Base-by-base conservation (phyloP, 1,284 basidiomycete species). In the Heterobasidion occidentale region DNA sequence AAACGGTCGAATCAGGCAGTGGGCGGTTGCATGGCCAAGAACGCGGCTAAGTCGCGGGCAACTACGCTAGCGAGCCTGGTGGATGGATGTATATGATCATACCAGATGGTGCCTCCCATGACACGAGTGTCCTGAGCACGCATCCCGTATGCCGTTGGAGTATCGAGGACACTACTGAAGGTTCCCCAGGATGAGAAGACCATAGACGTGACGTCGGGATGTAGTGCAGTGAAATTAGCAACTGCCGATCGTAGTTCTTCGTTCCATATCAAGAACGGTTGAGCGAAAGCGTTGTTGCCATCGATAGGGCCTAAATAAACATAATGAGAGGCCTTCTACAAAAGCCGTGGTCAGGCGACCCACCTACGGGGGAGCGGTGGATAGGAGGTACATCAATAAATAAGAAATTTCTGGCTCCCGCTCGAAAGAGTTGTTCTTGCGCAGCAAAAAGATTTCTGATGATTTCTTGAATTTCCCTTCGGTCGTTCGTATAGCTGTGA, bases 361-460 rank as follows among this genome's bases (percentile, higher is more conserved):
- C 59, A 77, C 77, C 68, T 36, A 56, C 71, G 11, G 81, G 79
- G 46, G 73, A 72, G 46, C 73, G 68, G 52, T 81, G 62, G 7
- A 83, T 74, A 0, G 83, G 80, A 4, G 83, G 83, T 0, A 84
- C 70, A 59, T 84, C 77, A 12, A 84, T 70, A 60, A 84, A 76
- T 34, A 83, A 62, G 62, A 84, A 84, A 62, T 83, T 84, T 3
- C 81, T 74, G 8, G 79, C 81, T 38, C 77, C 77, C 6, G 70
- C 64, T 3, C 68, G 61, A 60, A 81, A 77, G 17, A 84, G 62
- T 33, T 68, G 62, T 48, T 77, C 71, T 62, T 80, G 78, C 2
- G 68, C 60, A 2, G 63, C 61, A 56, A 79, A 74, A 4, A 82
- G 64, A 3, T 53, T 58, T 19, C 62, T 51, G 36, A 78, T 62